Percentiles rank a stretch among this genome's conserved stretches.
These are phyloP conservation scores for Colletotrichum graminicola DNA, from an alignment of 2,329 filamentous ascomycete species.

Conservation along the genomic window DNA sequence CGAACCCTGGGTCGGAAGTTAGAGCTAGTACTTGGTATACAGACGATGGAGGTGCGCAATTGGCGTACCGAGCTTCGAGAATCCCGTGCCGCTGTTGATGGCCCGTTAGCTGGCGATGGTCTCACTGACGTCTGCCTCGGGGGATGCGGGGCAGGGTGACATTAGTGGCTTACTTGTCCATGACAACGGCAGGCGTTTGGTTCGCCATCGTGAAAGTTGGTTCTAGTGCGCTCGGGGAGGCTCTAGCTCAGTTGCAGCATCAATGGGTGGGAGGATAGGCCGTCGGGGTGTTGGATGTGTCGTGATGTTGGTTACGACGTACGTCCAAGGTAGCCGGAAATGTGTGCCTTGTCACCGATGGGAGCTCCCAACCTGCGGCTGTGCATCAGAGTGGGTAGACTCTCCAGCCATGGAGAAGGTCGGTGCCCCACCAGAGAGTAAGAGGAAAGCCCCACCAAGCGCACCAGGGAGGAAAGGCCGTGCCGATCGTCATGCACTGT, in stretches of 20 bases:
- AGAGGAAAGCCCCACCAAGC: conserved; percentile 34
- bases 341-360: conserved; percentile 43
- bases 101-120: conserved; percentile 43
- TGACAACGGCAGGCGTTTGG: conserved; percentile 99
- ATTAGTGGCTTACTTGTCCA: conserved; percentile 92
- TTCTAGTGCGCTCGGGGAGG: conserved; percentile 28
- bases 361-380: conserved; percentile 43
- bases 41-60: conserved; percentile 28
- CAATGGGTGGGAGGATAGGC: conserved; percentile 27
- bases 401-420: conserved; percentile 42
- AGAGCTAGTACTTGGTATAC: conserved; percentile 46
- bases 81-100: conserved; percentile 89
- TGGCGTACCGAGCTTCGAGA: conserved; percentile 93
- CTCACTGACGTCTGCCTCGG: conserved; percentile 43
- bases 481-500: conserved; percentile 4
- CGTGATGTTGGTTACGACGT: conserved; percentile 43
- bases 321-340: conserved; percentile 40
- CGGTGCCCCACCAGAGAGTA: conserved; percentile 36
- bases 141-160: conserved; percentile 48
- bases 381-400: conserved; percentile 41
- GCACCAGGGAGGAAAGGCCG: conserved; percentile 18
- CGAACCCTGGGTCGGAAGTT: conserved; percentile 77
- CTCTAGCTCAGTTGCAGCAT: conserved; percentile 36
- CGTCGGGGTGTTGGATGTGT: conserved; percentile 28
- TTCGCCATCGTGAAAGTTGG: conserved; percentile 78